Evolutionary conservation across 805 yeast genomes (phyloP), one percentile per base, ranked within the genome.

Genomic region (Nakazawaea anatomiae): DNA sequence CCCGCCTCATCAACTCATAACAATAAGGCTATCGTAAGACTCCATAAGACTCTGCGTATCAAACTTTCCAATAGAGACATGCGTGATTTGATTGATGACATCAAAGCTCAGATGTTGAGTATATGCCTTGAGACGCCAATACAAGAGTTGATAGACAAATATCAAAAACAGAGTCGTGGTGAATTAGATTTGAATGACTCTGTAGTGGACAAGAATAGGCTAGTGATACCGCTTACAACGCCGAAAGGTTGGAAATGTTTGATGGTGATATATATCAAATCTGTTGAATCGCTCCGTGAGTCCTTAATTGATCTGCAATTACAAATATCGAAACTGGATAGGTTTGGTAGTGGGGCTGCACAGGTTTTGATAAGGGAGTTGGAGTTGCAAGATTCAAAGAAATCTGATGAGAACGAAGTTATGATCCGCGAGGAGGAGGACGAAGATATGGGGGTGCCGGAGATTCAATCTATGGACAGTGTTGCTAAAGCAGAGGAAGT

Each of bases 161-260:
- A 29, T 39, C 34, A 48, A 14, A 35, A 42, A 11, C 28, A 42
- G 18, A 27, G n/a, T 12, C n/a, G 29, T 27, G 31, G 31, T 8
- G 47, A 48, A 27, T 47, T 47, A 32, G 44, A 45, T 27, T 45
- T 50, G 49, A 45, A 41, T 45, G 46, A 49, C 18, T 31, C 48
- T 6, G n/a, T 39, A 36, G 30, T 29, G 12, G 35, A 45, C 39
- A 45, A 42, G 27, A 50, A 50, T 14, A 40, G n/a, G 25, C n/a
- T 50, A 3, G 38, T 38, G 31, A 38, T 50, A 5, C 49, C 49
- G 6, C 4, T 51, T 14, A 42, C 44, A 6, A 27, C 50, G 4
- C 43, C 44, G 12, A 51, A 51, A 18, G 53, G 53, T n/a, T 51
- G 53, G 53, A 46, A 51, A 42, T 30, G 40, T 32, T 12, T 38